Evolutionary conservation across 2,329 filamentous ascomycete genomes (phyloP).

Genomic region (Alternaria gansuensis): DNA sequence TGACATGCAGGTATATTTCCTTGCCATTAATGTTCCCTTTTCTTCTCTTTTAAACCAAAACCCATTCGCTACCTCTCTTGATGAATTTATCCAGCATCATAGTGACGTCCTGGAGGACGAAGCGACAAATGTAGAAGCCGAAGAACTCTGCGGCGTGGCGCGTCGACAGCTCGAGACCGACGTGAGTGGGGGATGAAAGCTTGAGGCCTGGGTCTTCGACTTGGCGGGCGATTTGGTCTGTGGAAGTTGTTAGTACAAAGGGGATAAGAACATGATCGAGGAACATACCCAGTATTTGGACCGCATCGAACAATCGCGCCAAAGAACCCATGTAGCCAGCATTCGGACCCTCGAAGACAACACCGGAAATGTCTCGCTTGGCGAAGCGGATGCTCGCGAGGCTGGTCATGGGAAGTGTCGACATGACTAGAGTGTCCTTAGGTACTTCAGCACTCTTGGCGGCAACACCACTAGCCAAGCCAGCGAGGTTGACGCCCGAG

Average conservation of each 20-base stretch:
- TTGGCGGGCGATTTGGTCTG: conserved; percentile 94
- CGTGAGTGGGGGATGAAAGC: conserved; percentile 91
- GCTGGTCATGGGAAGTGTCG: conserved; percentile 69
- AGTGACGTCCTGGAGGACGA: conserved; percentile 85
- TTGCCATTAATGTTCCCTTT: not conserved
- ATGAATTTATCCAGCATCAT: conserved; percentile 94
- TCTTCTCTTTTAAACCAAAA: conserved; percentile 61
- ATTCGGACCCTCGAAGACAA: conserved; percentile 83
- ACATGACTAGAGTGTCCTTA: conserved; percentile 67
- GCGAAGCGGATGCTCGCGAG: conserved; percentile 77
- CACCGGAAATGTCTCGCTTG: conserved; percentile 73
- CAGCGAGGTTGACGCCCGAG: conserved; percentile 65
- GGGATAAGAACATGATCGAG: not conserved
- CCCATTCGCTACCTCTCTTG: conserved; percentile 96
- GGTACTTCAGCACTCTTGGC: conserved; percentile 45
- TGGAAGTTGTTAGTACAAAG: conserved; percentile 16
- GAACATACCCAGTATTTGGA: conserved; percentile 84
- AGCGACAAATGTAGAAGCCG: conserved; percentile 93
- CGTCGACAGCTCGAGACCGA: conserved; percentile 91
- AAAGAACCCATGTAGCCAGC: conserved; percentile 90
- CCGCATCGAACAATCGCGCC: conserved; percentile 90
- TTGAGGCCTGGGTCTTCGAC: conserved; percentile 93
- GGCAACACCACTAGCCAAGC: conserved; percentile 56
- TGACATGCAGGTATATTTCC: not conserved
- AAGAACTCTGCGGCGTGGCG: conserved; percentile 97